Base-by-base conservation (phyloP, 169 alveolate genomes). In the Cryptosporidium sp. region DNA sequence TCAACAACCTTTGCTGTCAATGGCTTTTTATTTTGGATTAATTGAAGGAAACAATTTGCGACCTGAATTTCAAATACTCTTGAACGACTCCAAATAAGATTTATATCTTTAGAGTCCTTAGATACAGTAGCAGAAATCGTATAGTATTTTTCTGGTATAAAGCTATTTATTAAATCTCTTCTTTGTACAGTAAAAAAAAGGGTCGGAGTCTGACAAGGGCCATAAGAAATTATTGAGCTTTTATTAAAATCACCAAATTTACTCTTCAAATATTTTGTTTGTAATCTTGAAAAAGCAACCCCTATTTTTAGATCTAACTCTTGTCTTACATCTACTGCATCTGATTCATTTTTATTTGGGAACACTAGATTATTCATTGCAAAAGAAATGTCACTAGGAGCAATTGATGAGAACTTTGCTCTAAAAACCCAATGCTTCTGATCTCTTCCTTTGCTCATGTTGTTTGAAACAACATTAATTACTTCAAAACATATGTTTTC, bases 401-500 rank as follows among this genome's bases (percentile, higher is more conserved):
- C 98, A 58, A 99, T 96, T 48, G 99, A 97, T 21, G 99, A 98
- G 94, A 99, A 99, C 84, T 95, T 97, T 12, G 99, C 99, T 87
- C 99, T 95, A 80, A 92, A 94, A 70, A 94, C 89, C 94, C 92
- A 94, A 84, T 62, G 69, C 41, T 21, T 62, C 39, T 61, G 68
- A 73, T 71, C 91, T 86, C 86, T 91, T 93, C 94, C 95, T 93
- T 35, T 71, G 91, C 37, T 84, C 69, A 69, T 74, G 71, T 59
- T 41, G 61, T 85, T 93, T 39, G 71, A 85, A 51, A 92, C 96
- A 62, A 92, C 93, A 80, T 92, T 93, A 58, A 96, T 94, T 0
- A 98, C 99, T 93, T 99, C 99, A 92, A 95, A 99, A 93, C 99
- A 98, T 37, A 99, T 99, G 87, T 98, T 98, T 92, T 99, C 99